Conservation (phyloP, 2,329 filamentous ascomycete genomes). For the Colletotrichum melonis region DNA sequence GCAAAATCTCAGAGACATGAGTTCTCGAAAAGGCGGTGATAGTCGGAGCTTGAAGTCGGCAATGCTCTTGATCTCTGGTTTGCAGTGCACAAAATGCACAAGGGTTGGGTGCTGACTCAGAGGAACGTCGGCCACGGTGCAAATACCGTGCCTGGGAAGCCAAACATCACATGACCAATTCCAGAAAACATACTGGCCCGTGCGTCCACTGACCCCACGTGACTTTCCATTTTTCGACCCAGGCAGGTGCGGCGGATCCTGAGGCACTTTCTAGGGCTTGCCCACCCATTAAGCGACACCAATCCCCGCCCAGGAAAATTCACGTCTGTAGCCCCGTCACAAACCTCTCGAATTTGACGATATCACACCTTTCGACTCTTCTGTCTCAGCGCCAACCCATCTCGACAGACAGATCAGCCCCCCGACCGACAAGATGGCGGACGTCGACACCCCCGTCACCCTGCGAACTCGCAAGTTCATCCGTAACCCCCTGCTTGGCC, state of each 20-base stretch:
- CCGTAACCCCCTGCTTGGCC: conserved; percentile 97
- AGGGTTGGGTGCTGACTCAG: conserved; percentile 7
- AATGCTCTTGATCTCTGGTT: background rate
- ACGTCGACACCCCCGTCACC: conserved; percentile 81
- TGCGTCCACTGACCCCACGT: background rate
- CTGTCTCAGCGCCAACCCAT: conserved; percentile 36
- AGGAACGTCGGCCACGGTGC: conserved; percentile 3
- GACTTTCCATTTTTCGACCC: background rate
- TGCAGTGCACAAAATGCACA: background rate
- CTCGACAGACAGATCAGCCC: conserved; percentile 43
- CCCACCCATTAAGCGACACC: conserved; percentile 47
- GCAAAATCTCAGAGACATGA: background rate
- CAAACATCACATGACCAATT: background rate
- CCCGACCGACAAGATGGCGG: conserved; percentile 82
- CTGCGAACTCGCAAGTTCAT: conserved; percentile 99
- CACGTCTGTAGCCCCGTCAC: conserved; percentile 28
- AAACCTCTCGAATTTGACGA: conserved; percentile 33
- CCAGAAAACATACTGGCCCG: too few species aligned
- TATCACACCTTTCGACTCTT: conserved; percentile 35
- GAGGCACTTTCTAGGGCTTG: conserved; percentile 52
- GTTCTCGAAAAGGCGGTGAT: background rate
- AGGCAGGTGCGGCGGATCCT: conserved; percentile 1
- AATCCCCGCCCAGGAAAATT: conserved; percentile 32
- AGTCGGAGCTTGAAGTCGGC: background rate
- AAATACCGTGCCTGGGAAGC: conserved; percentile 2